phyloP scores from a whole-genome alignment of 331 rosid genomes.

The Malus hybrid region DNA sequence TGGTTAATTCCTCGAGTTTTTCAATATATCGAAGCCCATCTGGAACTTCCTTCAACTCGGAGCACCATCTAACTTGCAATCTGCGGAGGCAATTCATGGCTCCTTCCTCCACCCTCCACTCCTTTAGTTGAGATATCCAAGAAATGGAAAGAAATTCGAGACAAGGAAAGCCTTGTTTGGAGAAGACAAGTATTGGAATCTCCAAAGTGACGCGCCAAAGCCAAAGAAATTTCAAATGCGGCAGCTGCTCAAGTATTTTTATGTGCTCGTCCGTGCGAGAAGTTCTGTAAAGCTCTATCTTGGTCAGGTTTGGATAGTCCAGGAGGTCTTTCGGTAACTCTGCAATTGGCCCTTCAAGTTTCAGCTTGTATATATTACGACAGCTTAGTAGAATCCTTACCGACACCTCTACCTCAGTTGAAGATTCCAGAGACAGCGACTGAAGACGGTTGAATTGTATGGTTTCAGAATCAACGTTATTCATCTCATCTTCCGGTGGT shows the following conservation, averaged over 20 bases:
- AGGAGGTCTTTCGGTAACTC: conserved; percentile 4
- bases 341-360: background rate
- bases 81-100: conserved; percentile 22
- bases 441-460: background rate
- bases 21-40: conserved; percentile 27
- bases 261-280: background rate
- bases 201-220: rapidly evolving
- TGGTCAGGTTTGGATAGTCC: conserved; percentile 10
- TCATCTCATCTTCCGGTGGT: background rate
- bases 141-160: conserved; percentile 21
- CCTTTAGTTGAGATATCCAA: conserved; percentile 1
- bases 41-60: conserved; percentile 20
- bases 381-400: background rate
- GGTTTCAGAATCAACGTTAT: background rate
- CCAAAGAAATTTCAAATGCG: background rate
- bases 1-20: conserved; percentile 26
- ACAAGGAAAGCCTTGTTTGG: conserved; percentile 32
- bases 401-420: background rate
- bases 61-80: conserved; percentile 17
- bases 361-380: conserved; percentile 31
- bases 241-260: background rate
- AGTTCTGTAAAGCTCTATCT: rapidly evolving
- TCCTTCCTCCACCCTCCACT: conserved; percentile 38
- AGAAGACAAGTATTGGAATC: conserved; percentile 14
- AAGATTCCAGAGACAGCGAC: background rate